phyloP scores from a whole-genome alignment of 257 asterid species.

The Petunia secreta region DNA sequence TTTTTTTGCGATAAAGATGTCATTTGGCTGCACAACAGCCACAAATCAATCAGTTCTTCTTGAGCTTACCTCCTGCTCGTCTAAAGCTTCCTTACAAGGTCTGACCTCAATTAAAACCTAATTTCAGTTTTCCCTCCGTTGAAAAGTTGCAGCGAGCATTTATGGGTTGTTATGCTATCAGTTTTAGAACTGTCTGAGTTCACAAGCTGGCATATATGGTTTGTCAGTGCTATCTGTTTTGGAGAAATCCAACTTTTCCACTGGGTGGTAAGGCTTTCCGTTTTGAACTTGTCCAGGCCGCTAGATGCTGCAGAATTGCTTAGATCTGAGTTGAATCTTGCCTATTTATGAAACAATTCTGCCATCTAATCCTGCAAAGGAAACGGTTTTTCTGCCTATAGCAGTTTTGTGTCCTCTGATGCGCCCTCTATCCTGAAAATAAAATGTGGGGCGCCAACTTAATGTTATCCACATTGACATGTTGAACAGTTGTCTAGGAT shows the following conservation, averaged over 20 bases:
- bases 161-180: background rate
- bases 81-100: conserved; percentile 1
- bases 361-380: background rate
- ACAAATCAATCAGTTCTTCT: background rate
- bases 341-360: background rate
- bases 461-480: background rate
- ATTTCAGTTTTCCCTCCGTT: background rate
- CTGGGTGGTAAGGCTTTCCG: background rate
- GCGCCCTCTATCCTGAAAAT: background rate
- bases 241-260: background rate
- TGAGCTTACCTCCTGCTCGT: background rate
- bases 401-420: background rate
- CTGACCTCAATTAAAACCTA: background rate
- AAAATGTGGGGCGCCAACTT: background rate
- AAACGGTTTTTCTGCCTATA: background rate
- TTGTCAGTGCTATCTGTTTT: background rate
- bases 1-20: too few species aligned
- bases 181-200: background rate
- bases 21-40: background rate
- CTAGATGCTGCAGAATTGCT: conserved; percentile 5
- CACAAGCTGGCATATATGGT: background rate
- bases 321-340: background rate
- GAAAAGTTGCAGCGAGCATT: background rate
- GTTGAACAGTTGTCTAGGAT: background rate
- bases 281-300: background rate